Conservation (phyloP, 2,329 filamentous ascomycete genomes). For the Claviceps arundinis region DNA sequence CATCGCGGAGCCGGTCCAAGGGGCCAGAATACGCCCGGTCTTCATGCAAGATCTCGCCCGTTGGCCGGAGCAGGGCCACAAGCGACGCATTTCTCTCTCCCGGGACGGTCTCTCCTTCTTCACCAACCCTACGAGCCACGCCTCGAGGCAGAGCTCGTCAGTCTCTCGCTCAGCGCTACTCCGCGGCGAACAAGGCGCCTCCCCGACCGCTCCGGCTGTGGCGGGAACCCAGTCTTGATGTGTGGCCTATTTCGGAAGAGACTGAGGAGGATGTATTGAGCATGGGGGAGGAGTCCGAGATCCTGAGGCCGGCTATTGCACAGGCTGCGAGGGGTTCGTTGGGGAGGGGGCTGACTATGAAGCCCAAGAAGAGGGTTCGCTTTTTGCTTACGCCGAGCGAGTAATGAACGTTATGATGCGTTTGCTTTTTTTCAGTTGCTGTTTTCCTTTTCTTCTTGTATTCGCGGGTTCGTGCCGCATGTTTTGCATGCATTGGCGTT, state of each 20-base stretch:
- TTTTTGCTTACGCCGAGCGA: slow-evolving; percentile 37
- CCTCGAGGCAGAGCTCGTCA: slow-evolving; percentile 3
- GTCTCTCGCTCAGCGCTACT: slow-evolving; percentile 1
- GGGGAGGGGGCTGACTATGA: slow-evolving; percentile 24
- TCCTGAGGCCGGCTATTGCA: not conserved
- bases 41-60: slow-evolving; percentile 19
- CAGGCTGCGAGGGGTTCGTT: not conserved
- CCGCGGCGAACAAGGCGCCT: slow-evolving; percentile 11
- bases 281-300: slow-evolving; percentile 17
- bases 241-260: slow-evolving; percentile 48
- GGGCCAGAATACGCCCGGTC: slow-evolving; percentile 24
- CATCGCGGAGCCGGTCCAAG: slow-evolving; percentile 19
- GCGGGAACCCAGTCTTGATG: slow-evolving; percentile 45
- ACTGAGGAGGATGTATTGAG: slow-evolving; percentile 37
- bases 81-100: slow-evolving; percentile 13
- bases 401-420: slow-evolving; percentile 6
- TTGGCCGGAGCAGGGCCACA: slow-evolving; percentile 13
- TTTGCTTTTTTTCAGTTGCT: not conserved
- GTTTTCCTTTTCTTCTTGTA: not conserved
- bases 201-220: slow-evolving; percentile 32
- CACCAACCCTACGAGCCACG: not conserved
- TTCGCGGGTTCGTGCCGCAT: not conserved
- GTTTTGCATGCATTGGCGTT: slow-evolving; percentile 4
- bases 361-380: slow-evolving; percentile 43
- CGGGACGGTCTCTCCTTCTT: slow-evolving; percentile 2